Percentiles rank a stretch among this genome's conserved stretches.
Evolutionary conservation across 2,329 filamentous ascomycete species (phyloP).

Genomic region (Pseudocercospora vitis): DNA sequence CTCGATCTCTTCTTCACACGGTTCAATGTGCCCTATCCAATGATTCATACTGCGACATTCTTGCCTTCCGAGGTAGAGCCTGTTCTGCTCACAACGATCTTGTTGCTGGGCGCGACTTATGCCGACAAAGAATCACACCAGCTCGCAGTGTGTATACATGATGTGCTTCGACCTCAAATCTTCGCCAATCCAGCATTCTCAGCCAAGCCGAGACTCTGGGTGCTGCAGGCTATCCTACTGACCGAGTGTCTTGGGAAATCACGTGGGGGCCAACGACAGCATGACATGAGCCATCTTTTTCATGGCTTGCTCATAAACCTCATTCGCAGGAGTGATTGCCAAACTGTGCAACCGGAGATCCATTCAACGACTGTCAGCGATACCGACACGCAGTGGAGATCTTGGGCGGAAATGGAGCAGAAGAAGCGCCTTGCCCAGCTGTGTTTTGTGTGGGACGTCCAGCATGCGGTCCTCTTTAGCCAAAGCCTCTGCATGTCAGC

Average conservation of each 20-base stretch:
- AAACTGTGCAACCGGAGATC: conserved; percentile 45
- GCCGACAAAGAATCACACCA: conserved; percentile 59
- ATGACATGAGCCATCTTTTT: conserved; percentile 63
- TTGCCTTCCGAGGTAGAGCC: conserved; percentile 52
- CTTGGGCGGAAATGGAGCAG: conserved; percentile 58
- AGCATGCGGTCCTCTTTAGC: conserved; percentile 65
- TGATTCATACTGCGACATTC: conserved; percentile 61
- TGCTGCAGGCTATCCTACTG: conserved; percentile 60
- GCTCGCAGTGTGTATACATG: conserved; percentile 62
- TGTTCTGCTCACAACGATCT: conserved; percentile 55
- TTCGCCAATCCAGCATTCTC: conserved; percentile 59
- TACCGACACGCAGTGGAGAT: conserved; percentile 52
- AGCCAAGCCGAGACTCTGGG: conserved; percentile 60
- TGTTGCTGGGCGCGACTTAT: conserved; percentile 64
- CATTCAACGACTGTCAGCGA: conserved; percentile 41
- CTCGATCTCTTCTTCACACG: conserved; percentile 60
- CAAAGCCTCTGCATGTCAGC: conserved; percentile 67
- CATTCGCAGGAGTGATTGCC: conserved; percentile 55
- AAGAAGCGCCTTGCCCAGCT: conserved; percentile 60
- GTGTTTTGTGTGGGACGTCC: conserved; percentile 67
- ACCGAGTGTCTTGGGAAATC: conserved; percentile 67
- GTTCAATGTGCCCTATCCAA: conserved; percentile 62
- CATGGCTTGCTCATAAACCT: conserved; percentile 57
- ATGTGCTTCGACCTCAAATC: conserved; percentile 60
- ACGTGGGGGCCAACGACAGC: conserved; percentile 61